phyloP scores from a whole-genome alignment of 345 rosid species.

The Sapria himalayana region DNA sequence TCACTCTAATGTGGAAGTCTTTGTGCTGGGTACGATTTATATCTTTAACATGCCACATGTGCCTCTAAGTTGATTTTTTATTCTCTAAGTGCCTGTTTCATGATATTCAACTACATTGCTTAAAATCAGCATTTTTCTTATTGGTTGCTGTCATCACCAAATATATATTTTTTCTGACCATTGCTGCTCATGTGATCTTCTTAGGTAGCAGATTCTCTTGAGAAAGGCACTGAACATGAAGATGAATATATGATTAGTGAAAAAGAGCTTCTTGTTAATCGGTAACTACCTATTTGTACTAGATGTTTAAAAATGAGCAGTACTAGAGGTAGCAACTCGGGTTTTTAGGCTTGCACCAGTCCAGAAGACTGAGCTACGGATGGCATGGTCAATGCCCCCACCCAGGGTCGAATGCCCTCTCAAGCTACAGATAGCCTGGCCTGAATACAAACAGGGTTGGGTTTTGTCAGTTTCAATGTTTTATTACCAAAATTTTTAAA shows the following conservation, averaged over 20 bases:
- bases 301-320: background rate
- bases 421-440: too few species aligned
- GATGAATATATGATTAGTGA: conserved; percentile 99
- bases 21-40: too few species aligned
- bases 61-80: too few species aligned
- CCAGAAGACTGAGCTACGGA: too few species aligned
- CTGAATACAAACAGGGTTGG: too few species aligned
- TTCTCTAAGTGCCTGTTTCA: background rate
- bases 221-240: conserved; percentile 97
- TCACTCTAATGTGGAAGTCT: too few species aligned
- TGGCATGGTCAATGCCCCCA: too few species aligned
- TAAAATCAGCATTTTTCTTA: background rate
- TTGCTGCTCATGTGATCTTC: background rate
- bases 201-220: conserved; percentile 94
- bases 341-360: background rate
- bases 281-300: conserved; percentile 17
- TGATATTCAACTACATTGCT: background rate
- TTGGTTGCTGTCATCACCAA: background rate
- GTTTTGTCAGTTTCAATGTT: too few species aligned
- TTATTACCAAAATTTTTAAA: too few species aligned
- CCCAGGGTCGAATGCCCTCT: too few species aligned
- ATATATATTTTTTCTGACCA: background rate
- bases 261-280: conserved; percentile 89
- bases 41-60: too few species aligned
- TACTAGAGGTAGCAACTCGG: background rate